Conservation (phyloP, 2,329 filamentous ascomycete species). For the Trichoderma polysporum region DNA sequence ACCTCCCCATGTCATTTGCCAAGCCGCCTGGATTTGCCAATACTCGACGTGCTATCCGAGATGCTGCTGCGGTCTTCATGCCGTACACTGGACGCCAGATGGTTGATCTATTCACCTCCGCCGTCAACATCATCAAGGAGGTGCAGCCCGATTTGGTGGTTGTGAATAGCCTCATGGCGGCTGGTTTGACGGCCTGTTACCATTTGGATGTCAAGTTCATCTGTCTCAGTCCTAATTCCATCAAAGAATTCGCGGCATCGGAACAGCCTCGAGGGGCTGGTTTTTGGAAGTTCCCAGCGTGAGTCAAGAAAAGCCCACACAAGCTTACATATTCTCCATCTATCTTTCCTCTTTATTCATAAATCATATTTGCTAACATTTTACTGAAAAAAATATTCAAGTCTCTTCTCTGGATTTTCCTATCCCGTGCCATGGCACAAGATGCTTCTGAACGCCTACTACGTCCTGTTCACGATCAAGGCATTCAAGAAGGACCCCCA, state of each 20-base stretch:
- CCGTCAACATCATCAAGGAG: conserved; percentile 38
- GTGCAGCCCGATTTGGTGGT: conserved; percentile 42
- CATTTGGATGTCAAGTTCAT: conserved; percentile 35
- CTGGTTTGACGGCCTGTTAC: conserved; percentile 44
- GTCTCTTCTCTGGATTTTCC: conserved; percentile 44
- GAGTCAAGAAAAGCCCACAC: conserved; percentile 26
- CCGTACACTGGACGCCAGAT: conserved; percentile 37
- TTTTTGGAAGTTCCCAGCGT: conserved; percentile 42
- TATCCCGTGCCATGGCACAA: conserved; percentile 47
- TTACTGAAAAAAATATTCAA: neutral
- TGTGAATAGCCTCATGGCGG: conserved; percentile 45
- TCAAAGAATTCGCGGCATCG: conserved; percentile 41
- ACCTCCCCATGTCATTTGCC: conserved; percentile 17
- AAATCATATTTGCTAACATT: neutral
- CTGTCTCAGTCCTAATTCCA: conserved; percentile 45
- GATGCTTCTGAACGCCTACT: conserved; percentile 43
- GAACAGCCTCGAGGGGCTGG: conserved; percentile 38
- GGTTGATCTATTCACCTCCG: conserved; percentile 39
- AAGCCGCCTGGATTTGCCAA: conserved; percentile 23
- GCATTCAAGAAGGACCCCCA: conserved; percentile 17
- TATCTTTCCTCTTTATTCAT: neutral
- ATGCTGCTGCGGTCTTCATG: conserved; percentile 30
- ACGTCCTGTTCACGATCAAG: conserved; percentile 22
- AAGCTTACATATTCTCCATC: neutral
- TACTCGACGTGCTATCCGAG: conserved; percentile 34